Evolutionary conservation across 495 filamentous ascomycete species (phyloP), one percentile per base, ranked within the genome.

Genomic region (Penicillium nucicola): DNA sequence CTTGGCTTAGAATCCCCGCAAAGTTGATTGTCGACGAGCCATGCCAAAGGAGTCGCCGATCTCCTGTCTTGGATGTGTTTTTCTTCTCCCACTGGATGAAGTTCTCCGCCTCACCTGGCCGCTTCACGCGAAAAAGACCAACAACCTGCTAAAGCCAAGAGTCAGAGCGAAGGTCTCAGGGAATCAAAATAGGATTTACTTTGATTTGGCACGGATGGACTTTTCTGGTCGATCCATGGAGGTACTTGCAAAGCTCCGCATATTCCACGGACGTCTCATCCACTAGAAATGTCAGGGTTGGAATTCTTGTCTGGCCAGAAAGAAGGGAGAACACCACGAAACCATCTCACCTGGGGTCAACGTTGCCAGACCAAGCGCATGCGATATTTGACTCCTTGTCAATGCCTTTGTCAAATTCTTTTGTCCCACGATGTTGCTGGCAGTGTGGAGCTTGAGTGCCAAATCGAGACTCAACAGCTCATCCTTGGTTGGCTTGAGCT

Each of bases 11-110:
- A 23, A 92, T 90, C 33, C 86, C 84, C 33, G 77, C 78, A 57
- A 84, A 90, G 58, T 91, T 90, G 17, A 79, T 85, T 14, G 70
- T 66, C 0, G 80, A 71, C 0, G 65, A 65, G 14, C 87, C 88
- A 57, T 93, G 89, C 88, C 89, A 93, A 8, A 93, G 74, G 6
- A 92, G 79, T 17, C 80, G 76, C 22, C 82, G 76, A 42, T 87
- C 76, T 23, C 65, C 69, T 7, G 36, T 23, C 1, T 59, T 62
- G 45, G 68, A 64, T 19, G 54, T 45, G 8, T 63, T 70, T 23
- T 71, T 61, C 51, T 62, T 80, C 2, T 56, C 46, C 14, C 70
- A 76, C 10, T 76, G 67, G 8, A 77, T 57, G 56, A 88, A 86
- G 3, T 83, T 78, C 1, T 83, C 77, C 10, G 60, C 55, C 61